Conservation (phyloP, 2,329 filamentous ascomycete genomes). For the Albophoma yamanashiensis region DNA sequence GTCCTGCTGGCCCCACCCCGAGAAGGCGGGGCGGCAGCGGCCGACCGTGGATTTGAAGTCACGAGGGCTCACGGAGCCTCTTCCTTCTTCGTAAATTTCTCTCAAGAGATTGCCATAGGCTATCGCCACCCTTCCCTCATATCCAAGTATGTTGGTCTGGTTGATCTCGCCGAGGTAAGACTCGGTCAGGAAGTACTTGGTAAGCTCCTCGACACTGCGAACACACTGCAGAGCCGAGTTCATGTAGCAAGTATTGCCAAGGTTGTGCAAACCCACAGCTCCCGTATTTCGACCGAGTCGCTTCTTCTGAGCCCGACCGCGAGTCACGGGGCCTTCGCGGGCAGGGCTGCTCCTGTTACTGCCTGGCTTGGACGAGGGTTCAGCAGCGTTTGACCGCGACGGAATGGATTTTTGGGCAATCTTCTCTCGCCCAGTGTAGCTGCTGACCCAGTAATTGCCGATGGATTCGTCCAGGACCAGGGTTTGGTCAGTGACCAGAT, state of each 20-base stretch:
- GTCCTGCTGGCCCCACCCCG: constrained; percentile 92
- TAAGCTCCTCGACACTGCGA: constrained; percentile 84
- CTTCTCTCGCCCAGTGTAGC: constrained; percentile 23
- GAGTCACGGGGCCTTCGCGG: constrained; percentile 50
- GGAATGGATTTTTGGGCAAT: constrained; percentile 25
- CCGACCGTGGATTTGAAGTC: constrained; percentile 79
- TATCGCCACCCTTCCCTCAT: constrained; percentile 77
- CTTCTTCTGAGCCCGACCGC: constrained; percentile 60
- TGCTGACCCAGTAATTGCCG: constrained; percentile 48
- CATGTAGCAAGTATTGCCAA: constrained; percentile 99
- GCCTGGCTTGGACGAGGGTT: constrained; percentile 16
- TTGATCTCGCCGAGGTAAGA: constrained; percentile 77
- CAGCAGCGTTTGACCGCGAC: constrained; percentile 14
- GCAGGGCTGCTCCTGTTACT: constrained; percentile 62
- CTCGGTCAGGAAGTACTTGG: constrained; percentile 75
- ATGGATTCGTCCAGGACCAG: constrained; percentile 78
- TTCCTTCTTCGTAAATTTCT: constrained; percentile 64
- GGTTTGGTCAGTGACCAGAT: constrained; percentile 61
- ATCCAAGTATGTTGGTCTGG: constrained; percentile 70
- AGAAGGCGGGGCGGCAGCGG: constrained; percentile 73
- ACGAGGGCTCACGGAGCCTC: constrained; percentile 63
- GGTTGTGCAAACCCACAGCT: constrained; percentile 73
- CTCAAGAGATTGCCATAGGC: constrained; percentile 68
- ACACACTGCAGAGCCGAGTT: constrained; percentile 95
- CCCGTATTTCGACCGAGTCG: constrained; percentile 62